Base-by-base conservation (phyloP, 2,329 filamentous ascomycete genomes). In the Lachnellula subtilissima region DNA sequence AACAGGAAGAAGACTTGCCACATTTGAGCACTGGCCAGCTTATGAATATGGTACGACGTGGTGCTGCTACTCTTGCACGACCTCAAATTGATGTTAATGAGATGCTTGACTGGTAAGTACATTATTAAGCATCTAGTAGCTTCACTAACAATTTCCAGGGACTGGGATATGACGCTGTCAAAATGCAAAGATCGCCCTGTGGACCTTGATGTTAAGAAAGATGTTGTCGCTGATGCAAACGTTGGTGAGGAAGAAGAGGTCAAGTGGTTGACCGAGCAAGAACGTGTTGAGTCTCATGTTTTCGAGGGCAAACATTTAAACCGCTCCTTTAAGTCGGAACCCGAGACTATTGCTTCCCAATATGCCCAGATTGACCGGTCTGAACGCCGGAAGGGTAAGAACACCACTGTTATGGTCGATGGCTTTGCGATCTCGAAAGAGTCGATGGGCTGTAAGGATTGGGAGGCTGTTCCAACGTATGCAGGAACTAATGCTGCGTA, bases 401-500 rank as follows among this genome's bases (percentile, higher is more conserved):
- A 83, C 55, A 79, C 78, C 1, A 83, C 79, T 0, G 78, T 85
- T 39, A 78, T 80, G 72, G 70, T 83, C 1, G 73, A 79, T 58
- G 81, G 81, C 0, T 83, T 75, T 61, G 76, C 76, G 2, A 76
- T 85, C 51, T 77, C 70, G 53, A 85, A 84, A 61, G 78, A 83
- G 32, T 80, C 76, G 0, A 71, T 83, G 60, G 70, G 70, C 9
- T 82, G 79, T 56, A 74, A 67, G 2, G 72, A 78, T 54, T 81
- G 80, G 75, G 81, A 84, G 63, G 80, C 81, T 3, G 79, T 84
- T 1, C 78, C 80, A 1, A 83, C 80, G 0, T 64, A 82, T 46
- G 77, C 78, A 5, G 79, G 79, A 28, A 82, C 82, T 62, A 77
- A 83, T 60, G 74, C 78, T 9, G 72, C 75, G 14, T 72, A 82